Base-by-base conservation (phyloP, 495 filamentous ascomycete genomes). In the Paragyromitra xinjiangensis region DNA sequence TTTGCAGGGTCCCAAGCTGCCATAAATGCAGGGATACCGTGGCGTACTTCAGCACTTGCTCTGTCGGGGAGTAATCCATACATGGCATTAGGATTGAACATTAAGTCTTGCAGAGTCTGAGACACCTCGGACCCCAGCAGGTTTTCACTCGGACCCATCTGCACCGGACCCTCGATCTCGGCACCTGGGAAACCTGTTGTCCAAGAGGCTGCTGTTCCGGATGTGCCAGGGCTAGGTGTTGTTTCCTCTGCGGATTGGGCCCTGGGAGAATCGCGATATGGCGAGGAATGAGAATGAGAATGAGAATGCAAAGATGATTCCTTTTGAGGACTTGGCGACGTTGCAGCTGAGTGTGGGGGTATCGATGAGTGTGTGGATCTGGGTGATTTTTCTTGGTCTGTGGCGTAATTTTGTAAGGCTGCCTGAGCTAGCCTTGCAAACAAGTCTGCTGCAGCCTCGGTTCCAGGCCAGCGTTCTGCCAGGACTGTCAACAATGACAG, bases 381-480 rank as follows among this genome's bases (percentile, higher is more conserved):
- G 2, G 72, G 78, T 24, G 73, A 78, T n/a, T 73, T 81, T 67
- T 68, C 66, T 59, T 89, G 90, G 24, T 85, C 83, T 44, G 84
- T 84, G 66, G 91, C 88, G 83, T 95, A 98, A 74, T 92, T 92
- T 81, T 91, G 92, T 79, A 97, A 84, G 78, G 92, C 94, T 22
- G 94, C 94, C 59, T 86, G 87, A n/a, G 94, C 89, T 39, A 98
- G 87, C 66, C 90, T 92, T 16, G 85, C 84, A 82, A 97, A 97
- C 26, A 97, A 87, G 77, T 93, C 86, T 9, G 91, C 87, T 16
- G 94, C 94, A n/a, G 92, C 92, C 63, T 90, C 87, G 9, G 94
- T 92, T 29, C 94, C 95, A 0, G 95, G 95, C 95, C 95, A 97
- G 34, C 93, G 88, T 78, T 93, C 90, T 1, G 91, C 90, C 65